Conservation (phyloP, 2,329 filamentous ascomycete genomes). For the Penicillium sp. region DNA sequence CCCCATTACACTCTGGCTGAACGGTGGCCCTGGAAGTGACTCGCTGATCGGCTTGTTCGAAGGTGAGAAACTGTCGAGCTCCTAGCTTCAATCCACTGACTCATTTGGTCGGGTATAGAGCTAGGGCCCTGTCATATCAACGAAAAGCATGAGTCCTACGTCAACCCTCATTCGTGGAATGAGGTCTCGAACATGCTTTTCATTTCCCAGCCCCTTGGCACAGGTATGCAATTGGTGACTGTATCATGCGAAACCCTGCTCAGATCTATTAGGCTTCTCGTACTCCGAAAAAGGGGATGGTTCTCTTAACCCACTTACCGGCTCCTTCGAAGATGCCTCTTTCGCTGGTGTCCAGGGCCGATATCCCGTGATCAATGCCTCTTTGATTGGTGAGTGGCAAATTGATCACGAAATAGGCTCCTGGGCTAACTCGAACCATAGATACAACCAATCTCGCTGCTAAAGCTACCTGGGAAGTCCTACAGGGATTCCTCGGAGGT, state of each 20-base stretch:
- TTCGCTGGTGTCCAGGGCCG: slow-evolving; percentile 46
- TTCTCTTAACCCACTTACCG: slow-evolving; percentile 45
- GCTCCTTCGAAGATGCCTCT: slow-evolving; percentile 46
- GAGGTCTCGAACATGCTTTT: slow-evolving; percentile 61
- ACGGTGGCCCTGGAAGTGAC: slow-evolving; percentile 44
- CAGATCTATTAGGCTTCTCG: slow-evolving; percentile 30
- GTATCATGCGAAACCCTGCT: background rate
- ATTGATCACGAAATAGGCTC: background rate
- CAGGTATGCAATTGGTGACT: slow-evolving; percentile 38
- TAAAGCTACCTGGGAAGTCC: slow-evolving; percentile 53
- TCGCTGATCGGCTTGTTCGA: slow-evolving; percentile 44
- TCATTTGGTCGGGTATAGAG: slow-evolving; percentile 30
- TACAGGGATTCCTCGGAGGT: slow-evolving; percentile 54
- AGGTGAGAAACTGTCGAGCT: slow-evolving; percentile 22
- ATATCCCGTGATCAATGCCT: slow-evolving; percentile 51
- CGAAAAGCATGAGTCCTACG: slow-evolving; percentile 42
- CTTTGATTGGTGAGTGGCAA: slow-evolving; percentile 37
- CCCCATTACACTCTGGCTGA: slow-evolving; percentile 44
- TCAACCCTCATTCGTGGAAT: slow-evolving; percentile 61
- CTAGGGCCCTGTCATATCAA: slow-evolving; percentile 47
- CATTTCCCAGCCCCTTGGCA: slow-evolving; percentile 60
- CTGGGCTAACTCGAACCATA: slow-evolving; percentile 3
- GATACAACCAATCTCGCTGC: slow-evolving; percentile 59
- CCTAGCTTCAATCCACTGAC: background rate
- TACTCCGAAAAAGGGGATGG: slow-evolving; percentile 37